Base-by-base conservation (phyloP, 257 asterid genomes). In the Cordia subcordata region DNA sequence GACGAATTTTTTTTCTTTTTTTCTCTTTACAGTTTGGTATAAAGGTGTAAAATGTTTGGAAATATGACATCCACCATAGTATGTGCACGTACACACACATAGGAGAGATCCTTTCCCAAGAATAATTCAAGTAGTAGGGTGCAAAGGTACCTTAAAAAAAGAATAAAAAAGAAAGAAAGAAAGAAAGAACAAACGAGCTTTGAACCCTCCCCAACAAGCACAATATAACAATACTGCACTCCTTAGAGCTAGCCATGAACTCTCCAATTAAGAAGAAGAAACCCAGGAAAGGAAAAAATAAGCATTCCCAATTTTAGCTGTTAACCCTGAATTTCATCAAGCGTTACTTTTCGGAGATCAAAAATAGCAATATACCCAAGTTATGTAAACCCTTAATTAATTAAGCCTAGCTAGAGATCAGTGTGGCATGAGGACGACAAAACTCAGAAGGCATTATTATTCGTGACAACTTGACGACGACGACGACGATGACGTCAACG, bases 401-500 rank as follows among this genome's bases (percentile, higher is more conserved):
- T 23, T 23, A 32, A 15, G 37, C 18, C 11, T 1, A 0, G 2
- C 14, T 57, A 13, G 17, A 44, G 23, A 12, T 39, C 33, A 39
- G 13, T 35, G 50, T 32, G 3, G 58, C 67, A 55, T 56, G 47
- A 44, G 52, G 35, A 9, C 33, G 20, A n/a, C 10, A 8, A 20
- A 51, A 47, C 10, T 17, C 8, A 21, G 45, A 47, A 23, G 5
- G 10, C 58, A 14, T 11, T 2, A 0, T 33, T 39, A 8, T 10
- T n/a, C 55, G 0, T 11, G 17, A 42, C n/a, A n/a, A n/a, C n/a
- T 49, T 21, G 18, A 3, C 8, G 5, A 21, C n/a, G 63, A 82
- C 73, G 80, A 76, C 72, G 79, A 65, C 76, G 18, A 3, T 8
- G 5, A 21, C n/a, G 63, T 80, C 73, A 78, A 76, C 72, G 79